Conservation (phyloP, 192 early-diverging fungal genomes). For the Phycomyces nitens region DNA sequence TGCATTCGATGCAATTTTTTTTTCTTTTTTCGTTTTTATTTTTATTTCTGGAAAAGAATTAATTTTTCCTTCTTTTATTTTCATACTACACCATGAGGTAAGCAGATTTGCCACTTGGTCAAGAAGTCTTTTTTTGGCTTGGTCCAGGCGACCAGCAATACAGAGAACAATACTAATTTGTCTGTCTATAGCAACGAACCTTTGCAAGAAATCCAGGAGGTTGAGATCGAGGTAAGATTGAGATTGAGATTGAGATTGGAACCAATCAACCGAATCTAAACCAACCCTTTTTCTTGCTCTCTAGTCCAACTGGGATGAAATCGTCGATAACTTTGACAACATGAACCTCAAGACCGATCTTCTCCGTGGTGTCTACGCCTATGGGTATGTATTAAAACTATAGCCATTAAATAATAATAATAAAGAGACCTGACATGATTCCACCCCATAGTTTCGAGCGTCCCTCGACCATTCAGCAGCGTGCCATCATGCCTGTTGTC, state of each 20-base stretch:
- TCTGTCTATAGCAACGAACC: conserved; percentile 22
- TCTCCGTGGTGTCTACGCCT: conserved; percentile 97
- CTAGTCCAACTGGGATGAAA: conserved; percentile 92
- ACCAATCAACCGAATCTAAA: not conserved
- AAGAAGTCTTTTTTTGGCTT: not conserved
- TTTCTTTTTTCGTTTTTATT: conserved; percentile 15
- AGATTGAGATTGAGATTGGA: not conserved
- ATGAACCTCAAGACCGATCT: conserved; percentile 89
- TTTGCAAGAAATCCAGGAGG: conserved; percentile 28
- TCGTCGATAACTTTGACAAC: conserved; percentile 94
- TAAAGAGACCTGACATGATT: not conserved
- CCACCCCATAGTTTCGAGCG: conserved; percentile 78
- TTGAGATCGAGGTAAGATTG: conserved; percentile 28
- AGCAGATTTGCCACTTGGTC: not conserved
- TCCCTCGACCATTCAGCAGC: conserved; percentile 94
- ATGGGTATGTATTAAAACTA: conserved; percentile 61
- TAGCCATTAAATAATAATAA: not conserved
- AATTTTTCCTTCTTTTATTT: conserved; percentile 8
- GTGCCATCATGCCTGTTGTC: conserved; percentile 94
- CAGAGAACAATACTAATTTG: too few species aligned
- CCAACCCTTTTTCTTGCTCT: conserved; percentile 1
- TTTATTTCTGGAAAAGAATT: conserved; percentile 9
- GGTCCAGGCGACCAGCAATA: too few species aligned
- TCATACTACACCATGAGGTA: conserved; percentile 17
- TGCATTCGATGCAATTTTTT: not conserved